phyloP scores from a whole-genome alignment of 2,329 filamentous ascomycete genomes.

The Colletotrichum chlorophyti region DNA sequence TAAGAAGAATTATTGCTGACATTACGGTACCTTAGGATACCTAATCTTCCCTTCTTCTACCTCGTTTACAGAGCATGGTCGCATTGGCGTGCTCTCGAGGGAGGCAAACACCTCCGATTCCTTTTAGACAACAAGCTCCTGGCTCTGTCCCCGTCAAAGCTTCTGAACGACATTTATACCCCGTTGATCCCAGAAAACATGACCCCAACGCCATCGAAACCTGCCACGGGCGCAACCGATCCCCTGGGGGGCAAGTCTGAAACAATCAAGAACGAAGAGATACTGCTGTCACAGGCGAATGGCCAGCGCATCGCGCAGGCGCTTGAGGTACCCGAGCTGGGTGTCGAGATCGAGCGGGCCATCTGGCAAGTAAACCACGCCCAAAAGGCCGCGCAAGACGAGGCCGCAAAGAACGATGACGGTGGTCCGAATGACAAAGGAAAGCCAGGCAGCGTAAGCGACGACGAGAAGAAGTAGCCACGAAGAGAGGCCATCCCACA shows the following conservation, averaged over 20 bases:
- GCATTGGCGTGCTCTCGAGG: conserved; percentile 85
- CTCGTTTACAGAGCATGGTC: conserved; percentile 90
- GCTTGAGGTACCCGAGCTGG: conserved; percentile 72
- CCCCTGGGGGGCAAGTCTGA: conserved; percentile 34
- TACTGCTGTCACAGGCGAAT: conserved; percentile 57
- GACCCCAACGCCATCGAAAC: conserved; percentile 38
- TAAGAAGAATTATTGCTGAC: background rate
- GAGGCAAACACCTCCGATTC: conserved; percentile 85
- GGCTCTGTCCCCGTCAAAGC: conserved; percentile 66
- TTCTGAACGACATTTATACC: conserved; percentile 78
- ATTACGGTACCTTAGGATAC: conserved; percentile 63
- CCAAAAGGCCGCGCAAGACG: conserved; percentile 45
- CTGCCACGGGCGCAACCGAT: background rate
- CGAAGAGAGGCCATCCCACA: background rate
- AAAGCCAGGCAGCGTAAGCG: conserved; percentile 11
- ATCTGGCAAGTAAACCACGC: conserved; percentile 73
- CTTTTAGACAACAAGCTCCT: conserved; percentile 78
- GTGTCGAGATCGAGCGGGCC: conserved; percentile 76
- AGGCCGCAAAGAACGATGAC: conserved; percentile 21
- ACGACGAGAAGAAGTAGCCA: conserved; percentile 27
- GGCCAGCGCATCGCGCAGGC: conserved; percentile 65
- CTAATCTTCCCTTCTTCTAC: conserved; percentile 97
- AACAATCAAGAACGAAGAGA: conserved; percentile 38
- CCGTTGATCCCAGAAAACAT: conserved; percentile 44
- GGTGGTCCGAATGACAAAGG: conserved; percentile 30